Conservation (phyloP, 129 eudicot species). For the Cynara cardunculus region DNA sequence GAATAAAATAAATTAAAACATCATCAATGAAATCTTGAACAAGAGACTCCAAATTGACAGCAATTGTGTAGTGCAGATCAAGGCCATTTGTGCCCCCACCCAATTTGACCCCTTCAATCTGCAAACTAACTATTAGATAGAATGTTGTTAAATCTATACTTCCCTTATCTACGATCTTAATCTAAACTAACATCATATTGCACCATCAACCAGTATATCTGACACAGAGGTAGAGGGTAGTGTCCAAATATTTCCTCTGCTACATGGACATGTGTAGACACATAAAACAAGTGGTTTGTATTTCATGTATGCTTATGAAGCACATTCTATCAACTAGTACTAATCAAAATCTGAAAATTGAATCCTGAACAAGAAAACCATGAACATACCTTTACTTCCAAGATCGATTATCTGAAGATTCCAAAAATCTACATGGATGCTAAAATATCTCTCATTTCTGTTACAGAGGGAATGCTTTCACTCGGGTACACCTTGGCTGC, state of each 20-base stretch:
- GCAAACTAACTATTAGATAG: not conserved
- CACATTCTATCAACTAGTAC: not conserved
- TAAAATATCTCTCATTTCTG: slow-evolving; percentile 70
- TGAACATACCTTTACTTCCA: slow-evolving; percentile 10
- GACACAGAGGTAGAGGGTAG: no score
- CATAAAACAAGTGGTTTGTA: not conserved
- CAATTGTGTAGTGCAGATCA: no score
- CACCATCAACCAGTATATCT: no score
- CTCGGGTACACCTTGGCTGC: slow-evolving; percentile 66
- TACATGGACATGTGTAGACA: no score
- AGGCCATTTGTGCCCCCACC: not conserved
- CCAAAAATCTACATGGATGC: slow-evolving; percentile 58
- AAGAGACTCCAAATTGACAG: not conserved
- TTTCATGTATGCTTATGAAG: not conserved
- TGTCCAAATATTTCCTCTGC: no score
- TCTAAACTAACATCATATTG: not conserved
- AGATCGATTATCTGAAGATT: slow-evolving; percentile 5
- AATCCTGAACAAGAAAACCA: not conserved
- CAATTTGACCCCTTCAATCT: slow-evolving; percentile 3
- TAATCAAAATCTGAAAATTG: not conserved
- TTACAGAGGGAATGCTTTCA: slow-evolving; percentile 64
- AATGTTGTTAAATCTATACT: no score
- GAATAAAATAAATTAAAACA: not conserved
- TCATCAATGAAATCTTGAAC: slow-evolving; percentile 1
- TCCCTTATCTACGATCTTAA: not conserved